Conservation (phyloP, 257 asterid species). For the Primulina eburnea region DNA sequence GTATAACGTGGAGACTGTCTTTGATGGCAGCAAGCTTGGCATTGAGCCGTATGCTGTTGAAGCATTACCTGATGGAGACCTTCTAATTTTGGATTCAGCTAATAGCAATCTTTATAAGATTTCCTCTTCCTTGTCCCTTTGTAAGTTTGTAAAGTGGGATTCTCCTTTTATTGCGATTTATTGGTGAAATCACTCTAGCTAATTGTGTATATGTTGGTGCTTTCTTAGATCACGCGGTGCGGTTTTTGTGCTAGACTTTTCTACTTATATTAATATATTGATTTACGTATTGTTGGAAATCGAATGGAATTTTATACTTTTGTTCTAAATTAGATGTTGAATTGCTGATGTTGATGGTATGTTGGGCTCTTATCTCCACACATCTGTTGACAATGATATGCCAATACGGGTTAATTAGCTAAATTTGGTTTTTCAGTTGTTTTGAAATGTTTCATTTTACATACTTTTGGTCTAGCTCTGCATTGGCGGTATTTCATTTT, state of each 20-base stretch:
- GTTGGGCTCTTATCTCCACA: conserved; percentile 10
- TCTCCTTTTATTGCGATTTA: conserved; percentile 7
- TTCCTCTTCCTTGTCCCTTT: conserved; percentile 70
- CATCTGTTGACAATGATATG: conserved; percentile 16
- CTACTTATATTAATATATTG: conserved; percentile 23
- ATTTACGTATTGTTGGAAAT: conserved; percentile 21
- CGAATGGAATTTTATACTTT: conserved; percentile 15
- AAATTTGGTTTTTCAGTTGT: background rate
- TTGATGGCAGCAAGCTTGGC: conserved; percentile 96
- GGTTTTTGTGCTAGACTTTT: conserved; percentile 5
- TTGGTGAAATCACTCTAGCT: background rate
- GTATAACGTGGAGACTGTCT: conserved; percentile 84
- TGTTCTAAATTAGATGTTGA: conserved; percentile 18
- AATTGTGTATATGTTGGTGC: background rate
- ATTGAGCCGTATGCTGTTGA: conserved; percentile 80
- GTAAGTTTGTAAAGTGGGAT: conserved; percentile 40
- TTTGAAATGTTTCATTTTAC: background rate
- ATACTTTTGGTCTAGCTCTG: background rate
- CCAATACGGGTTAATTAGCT: conserved; percentile 12
- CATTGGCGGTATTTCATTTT: background rate
- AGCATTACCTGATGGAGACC: conserved; percentile 74
- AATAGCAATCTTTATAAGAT: conserved; percentile 86
- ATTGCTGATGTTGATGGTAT: conserved; percentile 21
- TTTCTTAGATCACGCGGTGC: background rate
- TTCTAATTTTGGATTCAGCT: conserved; percentile 78